Base-by-base conservation (phyloP, 257 asterid species). In the Leonotis leonurus region DNA sequence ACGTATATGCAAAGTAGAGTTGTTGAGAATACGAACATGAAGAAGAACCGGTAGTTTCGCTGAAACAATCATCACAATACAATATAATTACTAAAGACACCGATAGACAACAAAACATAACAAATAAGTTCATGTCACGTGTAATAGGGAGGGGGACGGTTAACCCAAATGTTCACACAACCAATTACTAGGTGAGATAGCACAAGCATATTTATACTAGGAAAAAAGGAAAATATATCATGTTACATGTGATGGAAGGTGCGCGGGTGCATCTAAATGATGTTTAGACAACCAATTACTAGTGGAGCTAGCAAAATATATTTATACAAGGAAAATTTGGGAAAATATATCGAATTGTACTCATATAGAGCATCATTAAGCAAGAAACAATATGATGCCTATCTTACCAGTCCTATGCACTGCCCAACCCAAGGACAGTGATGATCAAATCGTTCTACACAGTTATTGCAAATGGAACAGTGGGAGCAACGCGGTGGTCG, bases 381-480 rank as follows among this genome's bases (percentile, higher is more conserved):
- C n/a, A n/a, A n/a, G n/a, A n/a, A n/a, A n/a, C n/a, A n/a, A n/a
- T n/a, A n/a, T n/a, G n/a, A n/a, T n/a, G 52, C 48, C 20, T 33
- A 50, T 52, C 87, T 83, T 69, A 91, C 98, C 95, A 83, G 81
- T 51, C 98, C 96, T 70, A 91, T 86, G 79, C 98, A 91, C 69
- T 91, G 98, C 27, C 98, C 98, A 45, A 91, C 98, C 98, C 98
- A 91, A 51, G 98, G 98, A 76, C 97, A 91, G 76, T 88, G 98
- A 70, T 88, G 96, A 75, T 91, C 96, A 77, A 91, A 91, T 72
- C 95, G 69, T 68, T 88, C 98, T 25, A 91, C 98, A 36, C 96
- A 91, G 72, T 91, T 91, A 72, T 91, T 91, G 89, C 98, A 91
- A 68, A 91, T 91, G 45, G 98, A 91, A 76, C 98, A 91, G 67